Evolutionary conservation across 495 filamentous ascomycete genomes (phyloP).

Genomic region (Glonium stellatum): DNA sequence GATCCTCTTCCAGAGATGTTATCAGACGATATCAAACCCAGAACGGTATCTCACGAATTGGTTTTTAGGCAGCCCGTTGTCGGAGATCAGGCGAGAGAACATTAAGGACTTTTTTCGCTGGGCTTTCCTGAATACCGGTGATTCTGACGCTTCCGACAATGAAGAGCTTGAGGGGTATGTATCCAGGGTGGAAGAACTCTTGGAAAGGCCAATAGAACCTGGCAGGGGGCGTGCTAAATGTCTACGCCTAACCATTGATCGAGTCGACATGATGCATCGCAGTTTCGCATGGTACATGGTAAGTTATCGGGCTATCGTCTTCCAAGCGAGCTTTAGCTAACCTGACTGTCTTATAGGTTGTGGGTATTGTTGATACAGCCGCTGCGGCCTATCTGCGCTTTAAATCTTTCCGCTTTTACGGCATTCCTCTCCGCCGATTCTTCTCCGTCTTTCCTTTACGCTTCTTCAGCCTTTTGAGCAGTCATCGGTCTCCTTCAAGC

Average conservation of each 20-base stretch:
- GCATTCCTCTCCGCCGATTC: conserved; percentile 32
- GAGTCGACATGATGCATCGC: conserved; percentile 52
- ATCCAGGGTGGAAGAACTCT: conserved; percentile 40
- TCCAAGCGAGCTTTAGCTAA: neutral
- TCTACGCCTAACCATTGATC: conserved; percentile 59
- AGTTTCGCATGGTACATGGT: conserved; percentile 58
- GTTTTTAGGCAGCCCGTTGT: conserved; percentile 54
- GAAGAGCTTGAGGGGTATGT: conserved; percentile 55
- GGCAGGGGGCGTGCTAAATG: conserved; percentile 49
- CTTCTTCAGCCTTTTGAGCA: conserved; percentile 39
- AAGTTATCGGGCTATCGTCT: conserved; percentile 25
- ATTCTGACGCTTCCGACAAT: conserved; percentile 37
- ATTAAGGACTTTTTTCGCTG: conserved; percentile 57
- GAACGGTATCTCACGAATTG: conserved; percentile 54
- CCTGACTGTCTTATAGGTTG: conserved; percentile 17
- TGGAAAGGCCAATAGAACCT: conserved; percentile 42
- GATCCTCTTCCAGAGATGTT: conserved; percentile 50
- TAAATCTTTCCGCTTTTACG: conserved; percentile 40
- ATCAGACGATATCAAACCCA: conserved; percentile 47
- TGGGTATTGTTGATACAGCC: conserved; percentile 43
- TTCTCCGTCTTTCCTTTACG: conserved; percentile 50
- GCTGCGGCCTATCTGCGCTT: conserved; percentile 40
- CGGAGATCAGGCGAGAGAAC: conserved; percentile 58
- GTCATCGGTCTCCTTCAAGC: conserved; percentile 40
- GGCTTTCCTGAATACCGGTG: conserved; percentile 48